Evolutionary conservation across 306 rosid genomes (phyloP), one percentile per base, ranked within the genome.

Genomic region (Bauhinia variegata): DNA sequence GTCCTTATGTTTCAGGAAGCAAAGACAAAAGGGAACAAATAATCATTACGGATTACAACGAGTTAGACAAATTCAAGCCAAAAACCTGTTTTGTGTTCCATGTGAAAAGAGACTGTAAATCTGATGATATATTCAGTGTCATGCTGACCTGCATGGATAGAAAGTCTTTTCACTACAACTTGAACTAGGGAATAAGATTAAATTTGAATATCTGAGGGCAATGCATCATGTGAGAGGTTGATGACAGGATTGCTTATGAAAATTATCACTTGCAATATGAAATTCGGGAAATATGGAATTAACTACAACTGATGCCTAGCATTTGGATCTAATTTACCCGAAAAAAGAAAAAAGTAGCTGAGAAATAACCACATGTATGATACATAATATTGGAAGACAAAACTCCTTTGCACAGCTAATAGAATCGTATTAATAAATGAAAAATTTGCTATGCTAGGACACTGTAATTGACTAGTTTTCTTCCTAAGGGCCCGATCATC

Each of bases 21-120:
- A 67, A 48, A 33, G 17, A 2, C 23, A 67, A 28, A 30, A 33
- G 10, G 41, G n/a, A 8, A 74, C 42, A 37, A 37, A 54, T 43
- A 46, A 63, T 0, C 38, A 53, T 28, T 30, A 61, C 19, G n/a
- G 4, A 41, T 10, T 6, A 48, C 33, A 43, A 68, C 18, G 47
- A 44, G 57, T 44, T 31, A n/a, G 3, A 9, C 11, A 57, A 55
- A 56, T 58, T 76, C 51, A 75, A 72, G 56, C 62, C 51, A 75
- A 55, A 32, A 78, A 93, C 99, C 97, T 93, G 97, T 78, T 93
- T 93, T 6, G 99, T 93, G 73, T 93, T 93, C 98, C 98, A 93
- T 4, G 97, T 93, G 84, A 93, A 93, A 63, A 93, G 84, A 66
- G 98, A 86, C 78, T 88, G 93, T 55, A 93, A 85, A 76, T 90